A percentile compares a stretch with the other conserved stretches of the same genome.
These are phyloP conservation scores for Plasmodium falciparum DNA, from an alignment of 169 alveolate species.

Conservation along the genomic window DNA sequence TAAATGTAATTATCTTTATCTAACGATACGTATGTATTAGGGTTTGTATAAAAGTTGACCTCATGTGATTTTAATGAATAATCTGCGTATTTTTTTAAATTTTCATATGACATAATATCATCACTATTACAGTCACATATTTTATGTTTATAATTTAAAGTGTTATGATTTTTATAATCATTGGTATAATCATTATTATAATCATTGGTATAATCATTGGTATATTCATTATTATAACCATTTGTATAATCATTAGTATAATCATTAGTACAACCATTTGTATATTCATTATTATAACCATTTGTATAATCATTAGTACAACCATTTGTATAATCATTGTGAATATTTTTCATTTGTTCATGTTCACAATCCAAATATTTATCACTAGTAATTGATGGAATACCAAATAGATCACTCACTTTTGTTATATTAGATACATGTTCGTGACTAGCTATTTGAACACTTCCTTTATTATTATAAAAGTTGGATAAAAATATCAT, in stretches of 20 bases:
- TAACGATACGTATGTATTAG: slow-evolving; percentile 39
- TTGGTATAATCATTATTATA: background rate
- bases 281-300: too few relatives aligned
- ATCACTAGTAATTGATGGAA: background rate
- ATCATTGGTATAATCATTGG: background rate
- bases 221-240: background rate
- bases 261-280: background rate
- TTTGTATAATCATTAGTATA: background rate
- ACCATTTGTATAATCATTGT: background rate
- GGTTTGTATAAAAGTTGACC: slow-evolving; percentile 21
- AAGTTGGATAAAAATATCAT: slow-evolving; percentile 38
- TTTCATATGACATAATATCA: slow-evolving; percentile 15
- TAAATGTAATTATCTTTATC: slow-evolving; percentile 53
- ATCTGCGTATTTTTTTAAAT: slow-evolving; percentile 21
- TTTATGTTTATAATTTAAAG: background rate
- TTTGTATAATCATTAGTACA: background rate
- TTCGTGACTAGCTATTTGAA: slow-evolving; percentile 49
- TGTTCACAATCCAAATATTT: too few relatives aligned
- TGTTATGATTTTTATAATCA: background rate
- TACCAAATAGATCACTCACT: slow-evolving; percentile 7
- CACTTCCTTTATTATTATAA: slow-evolving; percentile 57
- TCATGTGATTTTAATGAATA: slow-evolving; percentile 20
- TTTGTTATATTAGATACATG: slow-evolving; percentile 14
- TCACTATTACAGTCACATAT: background rate
- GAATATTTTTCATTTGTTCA: background rate